Conservation (phyloP, 75 land plant genomes). For the Pinus tabuliformis region DNA sequence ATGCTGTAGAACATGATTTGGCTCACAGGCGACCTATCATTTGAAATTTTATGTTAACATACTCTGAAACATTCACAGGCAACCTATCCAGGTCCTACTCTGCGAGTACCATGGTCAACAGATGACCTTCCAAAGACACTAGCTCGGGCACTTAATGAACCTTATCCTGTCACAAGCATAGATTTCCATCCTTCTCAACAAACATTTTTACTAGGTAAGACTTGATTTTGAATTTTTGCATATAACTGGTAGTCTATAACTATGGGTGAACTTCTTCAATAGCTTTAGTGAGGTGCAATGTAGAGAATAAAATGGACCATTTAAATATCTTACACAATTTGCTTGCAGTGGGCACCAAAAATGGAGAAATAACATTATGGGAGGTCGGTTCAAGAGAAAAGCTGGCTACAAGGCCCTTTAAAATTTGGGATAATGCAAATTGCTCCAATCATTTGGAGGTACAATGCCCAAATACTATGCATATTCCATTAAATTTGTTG, state of each 20-base stretch:
- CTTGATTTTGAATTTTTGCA: neutral
- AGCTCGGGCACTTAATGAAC: constrained; percentile 60
- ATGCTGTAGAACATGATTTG: neutral
- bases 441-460: constrained; percentile 68
- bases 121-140: constrained; percentile 87
- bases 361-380: constrained; percentile 87
- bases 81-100: constrained; percentile 44
- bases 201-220: constrained; percentile 65
- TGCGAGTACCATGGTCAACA: neutral
- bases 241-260: neutral
- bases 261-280: neutral
- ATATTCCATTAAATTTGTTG: too few species aligned
- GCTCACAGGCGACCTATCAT: too few species aligned
- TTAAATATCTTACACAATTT: neutral
- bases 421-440: constrained; percentile 66
- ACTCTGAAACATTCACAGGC: constrained; percentile 21
- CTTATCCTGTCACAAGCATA: constrained; percentile 86
- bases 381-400: constrained; percentile 71
- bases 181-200: constrained; percentile 92
- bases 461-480: neutral
- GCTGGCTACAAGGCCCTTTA: constrained; percentile 70
- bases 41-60: too few species aligned
- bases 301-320: neutral
- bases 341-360: constrained; percentile 66
- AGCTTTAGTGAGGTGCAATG: constrained; percentile 3